Percentiles rank a stretch among this genome's conserved stretches.
phyloP scores from a whole-genome alignment of 176 grass and related monocot species.

The Oryza brachyantha region DNA sequence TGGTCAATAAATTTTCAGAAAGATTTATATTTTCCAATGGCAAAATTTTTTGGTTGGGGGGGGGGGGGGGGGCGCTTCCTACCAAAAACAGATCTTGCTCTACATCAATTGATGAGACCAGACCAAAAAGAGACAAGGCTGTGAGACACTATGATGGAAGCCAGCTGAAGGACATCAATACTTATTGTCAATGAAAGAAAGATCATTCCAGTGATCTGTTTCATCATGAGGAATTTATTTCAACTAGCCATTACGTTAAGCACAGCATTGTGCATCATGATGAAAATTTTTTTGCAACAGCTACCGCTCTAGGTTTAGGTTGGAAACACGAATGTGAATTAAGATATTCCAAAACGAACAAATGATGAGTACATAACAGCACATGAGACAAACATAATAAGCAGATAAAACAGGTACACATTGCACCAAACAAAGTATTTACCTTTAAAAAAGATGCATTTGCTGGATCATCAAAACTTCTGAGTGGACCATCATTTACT shows the following conservation, averaged over 20 bases:
- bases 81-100: conserved; percentile 20
- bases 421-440: conserved; percentile 37
- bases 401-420: neutral
- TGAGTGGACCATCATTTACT: conserved; percentile 78
- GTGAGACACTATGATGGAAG: conserved; percentile 22
- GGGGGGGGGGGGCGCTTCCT: no score
- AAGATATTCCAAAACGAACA: neutral
- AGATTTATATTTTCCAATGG: neutral
- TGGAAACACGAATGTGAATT: neutral
- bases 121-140: neutral
- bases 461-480: conserved; percentile 86
- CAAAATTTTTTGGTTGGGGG: no score
- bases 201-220: neutral
- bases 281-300: neutral
- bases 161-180: conserved; percentile 2
- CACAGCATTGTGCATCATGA: neutral
- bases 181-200: neutral
- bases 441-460: conserved; percentile 85
- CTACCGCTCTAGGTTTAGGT: neutral
- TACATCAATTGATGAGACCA: conserved; percentile 1
- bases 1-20: conserved; percentile 15
- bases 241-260: neutral
- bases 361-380: neutral
- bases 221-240: conserved; percentile 12
- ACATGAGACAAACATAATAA: conserved; percentile 20